phyloP scores from a whole-genome alignment of 208 protist genomes.

The Acanthamoeba pearcei region DNA sequence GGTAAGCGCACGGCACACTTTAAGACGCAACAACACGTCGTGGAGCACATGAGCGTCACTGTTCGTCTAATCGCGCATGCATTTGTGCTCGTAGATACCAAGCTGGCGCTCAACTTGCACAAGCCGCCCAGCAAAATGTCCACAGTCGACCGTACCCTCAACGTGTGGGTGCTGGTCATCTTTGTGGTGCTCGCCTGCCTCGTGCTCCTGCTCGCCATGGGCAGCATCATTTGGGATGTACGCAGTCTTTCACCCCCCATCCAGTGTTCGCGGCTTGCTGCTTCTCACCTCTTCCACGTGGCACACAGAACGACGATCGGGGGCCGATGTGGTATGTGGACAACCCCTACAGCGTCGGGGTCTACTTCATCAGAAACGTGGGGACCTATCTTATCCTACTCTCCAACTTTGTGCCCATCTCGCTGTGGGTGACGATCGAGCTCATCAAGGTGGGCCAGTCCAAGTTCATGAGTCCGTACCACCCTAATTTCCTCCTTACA shows the following conservation, averaged over 20 bases:
- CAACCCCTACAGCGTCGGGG: conserved; percentile 4
- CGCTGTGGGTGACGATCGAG: conserved; percentile 68
- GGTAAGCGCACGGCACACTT: not conserved
- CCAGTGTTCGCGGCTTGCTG: not conserved
- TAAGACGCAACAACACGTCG: not conserved
- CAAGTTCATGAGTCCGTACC: conserved; percentile 67
- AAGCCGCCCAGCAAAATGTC: conserved; percentile 56
- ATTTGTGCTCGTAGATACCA: not conserved
- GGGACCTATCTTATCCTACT: conserved; percentile 55
- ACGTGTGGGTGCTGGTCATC: not conserved
- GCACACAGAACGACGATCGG: not conserved
- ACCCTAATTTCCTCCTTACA: conserved; percentile 64
- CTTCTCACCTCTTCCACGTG: not conserved
- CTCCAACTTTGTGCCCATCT: conserved; percentile 68
- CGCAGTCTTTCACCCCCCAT: not conserved
- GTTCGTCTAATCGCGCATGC: not conserved
- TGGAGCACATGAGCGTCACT: not conserved
- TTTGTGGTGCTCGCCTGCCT: not conserved
- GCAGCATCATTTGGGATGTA: conserved; percentile 35
- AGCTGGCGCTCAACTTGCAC: conserved; percentile 58
- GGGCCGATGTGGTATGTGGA: conserved; percentile 53
- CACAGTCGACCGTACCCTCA: conserved; percentile 1
- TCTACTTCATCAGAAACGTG: conserved; percentile 39
- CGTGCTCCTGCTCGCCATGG: conserved; percentile 28
- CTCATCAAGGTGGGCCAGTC: conserved; percentile 76